phyloP scores from a whole-genome alignment of 495 filamentous ascomycete species.

The Aspergillus asperescens region DNA sequence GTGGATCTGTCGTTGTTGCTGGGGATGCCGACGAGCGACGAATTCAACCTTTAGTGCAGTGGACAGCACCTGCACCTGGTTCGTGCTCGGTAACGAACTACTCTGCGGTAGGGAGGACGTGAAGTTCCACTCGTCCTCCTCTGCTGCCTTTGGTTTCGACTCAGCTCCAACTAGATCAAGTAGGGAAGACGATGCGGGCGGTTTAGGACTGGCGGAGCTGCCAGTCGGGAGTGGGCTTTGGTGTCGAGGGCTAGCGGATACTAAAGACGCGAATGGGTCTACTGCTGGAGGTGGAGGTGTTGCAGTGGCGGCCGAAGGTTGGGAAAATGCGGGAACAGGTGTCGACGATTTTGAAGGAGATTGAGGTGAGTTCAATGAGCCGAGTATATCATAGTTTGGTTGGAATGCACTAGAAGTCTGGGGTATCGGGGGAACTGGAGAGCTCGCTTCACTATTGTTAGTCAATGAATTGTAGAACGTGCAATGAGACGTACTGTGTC shows the following conservation, averaged over 20 bases:
- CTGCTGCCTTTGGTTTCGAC: conserved; percentile 26
- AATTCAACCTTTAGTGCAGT: conserved; percentile 52
- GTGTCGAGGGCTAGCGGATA: conserved; percentile 49
- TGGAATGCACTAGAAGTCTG: conserved; percentile 36
- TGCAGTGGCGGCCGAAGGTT: conserved; percentile 31
- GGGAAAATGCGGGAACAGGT: conserved; percentile 30
- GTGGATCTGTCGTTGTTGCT: conserved; percentile 43
- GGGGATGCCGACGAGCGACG: conserved; percentile 36
- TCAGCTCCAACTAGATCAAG: conserved; percentile 36
- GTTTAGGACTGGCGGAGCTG: conserved; percentile 16
- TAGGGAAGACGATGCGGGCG: conserved; percentile 36
- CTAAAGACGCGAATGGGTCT: conserved; percentile 70
- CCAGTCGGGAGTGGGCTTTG: conserved; percentile 31
- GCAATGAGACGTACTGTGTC: conserved; percentile 52
- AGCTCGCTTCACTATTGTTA: background rate
- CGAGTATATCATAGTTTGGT: conserved; percentile 60
- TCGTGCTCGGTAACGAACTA: conserved; percentile 45
- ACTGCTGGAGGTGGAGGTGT: conserved; percentile 34
- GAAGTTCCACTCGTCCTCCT: conserved; percentile 88
- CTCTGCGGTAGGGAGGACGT: conserved; percentile 74
- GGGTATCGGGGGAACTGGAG: conserved; percentile 21
- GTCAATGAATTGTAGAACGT: background rate
- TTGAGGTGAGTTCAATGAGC: conserved; percentile 41
- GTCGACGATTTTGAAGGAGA: conserved; percentile 48
- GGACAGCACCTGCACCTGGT: conserved; percentile 58